Evolutionary conservation across 495 filamentous ascomycete genomes (phyloP), one percentile per base, ranked within the genome.

Genomic region (Bryoglossum gracile): DNA sequence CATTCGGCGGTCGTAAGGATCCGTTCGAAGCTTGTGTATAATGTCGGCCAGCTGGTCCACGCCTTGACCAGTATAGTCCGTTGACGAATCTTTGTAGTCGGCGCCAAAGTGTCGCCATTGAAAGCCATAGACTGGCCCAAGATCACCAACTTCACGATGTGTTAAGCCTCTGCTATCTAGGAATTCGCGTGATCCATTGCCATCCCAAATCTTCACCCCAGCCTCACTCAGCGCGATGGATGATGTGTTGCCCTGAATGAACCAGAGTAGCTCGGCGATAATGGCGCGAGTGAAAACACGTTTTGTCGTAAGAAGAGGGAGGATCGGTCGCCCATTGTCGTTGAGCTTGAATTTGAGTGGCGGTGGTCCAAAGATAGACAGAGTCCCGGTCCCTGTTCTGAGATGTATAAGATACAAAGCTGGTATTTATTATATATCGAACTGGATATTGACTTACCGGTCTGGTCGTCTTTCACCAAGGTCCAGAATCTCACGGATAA

Each of bases 91-190:
- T 10, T 78, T 66, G 62, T 98, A 97, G 48, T 84, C 76, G 8
- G 92, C 92, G 24, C 92, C 92, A 58, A 98, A 98, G 63, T 97
- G 92, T 17, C 94, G 86, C 92, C 92, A 98, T 65, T 98, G 92
- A 72, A 98, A 98, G 3, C 92, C 92, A 62, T 98, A 98, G 0
- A 98, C 89, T 46, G 94, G 94, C 1, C 92, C 92, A 0, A 98
- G 75, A 62, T 98, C 92, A 50, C 94, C 92, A 17, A 77, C 84
- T 24, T 73, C 85, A 48, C 90, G 85, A 59, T 92, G 75, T 0
- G 74, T 66, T 9, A 97, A 76, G 4, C 91, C 90, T 11, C 91
- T 72, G 45, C 69, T 78, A 67, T 98, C 91, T 34, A 98, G 84
- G 66, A 79, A 94, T 52, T 76, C 82, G 60, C 92, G 91, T 44